phyloP scores from a whole-genome alignment of 2,329 filamentous ascomycete genomes.

The Fusarium albosuccineum region DNA sequence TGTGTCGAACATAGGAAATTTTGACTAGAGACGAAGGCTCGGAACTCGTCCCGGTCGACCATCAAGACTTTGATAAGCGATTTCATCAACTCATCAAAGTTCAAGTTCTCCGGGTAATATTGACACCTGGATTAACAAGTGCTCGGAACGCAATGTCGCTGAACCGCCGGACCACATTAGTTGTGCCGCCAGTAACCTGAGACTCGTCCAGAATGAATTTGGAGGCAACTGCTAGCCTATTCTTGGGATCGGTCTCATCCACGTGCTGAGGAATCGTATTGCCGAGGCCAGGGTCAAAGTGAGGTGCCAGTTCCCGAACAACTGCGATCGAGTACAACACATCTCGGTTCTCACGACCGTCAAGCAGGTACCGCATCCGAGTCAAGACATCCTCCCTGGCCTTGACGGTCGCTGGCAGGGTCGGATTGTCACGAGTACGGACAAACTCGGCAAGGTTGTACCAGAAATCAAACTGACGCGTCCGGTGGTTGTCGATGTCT shows the following conservation, averaged over 20 bases:
- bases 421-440: constrained; percentile 69
- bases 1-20: constrained; percentile 39
- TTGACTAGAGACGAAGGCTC: constrained; percentile 8
- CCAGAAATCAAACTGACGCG: constrained; percentile 85
- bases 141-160: constrained; percentile 75
- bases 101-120: constrained; percentile 53
- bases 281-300: constrained; percentile 70
- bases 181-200: constrained; percentile 75
- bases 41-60: neutral
- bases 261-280: constrained; percentile 69
- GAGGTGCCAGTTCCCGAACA: constrained; percentile 78
- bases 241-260: constrained; percentile 75
- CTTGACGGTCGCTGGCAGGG: constrained; percentile 58
- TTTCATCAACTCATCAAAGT: constrained; percentile 1
- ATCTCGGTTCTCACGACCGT: constrained; percentile 87
- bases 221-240: constrained; percentile 76
- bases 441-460: constrained; percentile 77
- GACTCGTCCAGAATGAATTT: constrained; percentile 77
- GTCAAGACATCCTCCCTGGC: constrained; percentile 74
- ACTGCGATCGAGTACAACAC: constrained; percentile 91
- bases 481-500: constrained; percentile 65
- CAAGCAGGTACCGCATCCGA: constrained; percentile 77
- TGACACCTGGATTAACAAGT: constrained; percentile 67
- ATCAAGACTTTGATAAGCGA: neutral
- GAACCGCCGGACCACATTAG: constrained; percentile 78